Evolutionary conservation across 805 yeast species (phyloP).

Genomic region (Wickerhamomyces bovis): DNA sequence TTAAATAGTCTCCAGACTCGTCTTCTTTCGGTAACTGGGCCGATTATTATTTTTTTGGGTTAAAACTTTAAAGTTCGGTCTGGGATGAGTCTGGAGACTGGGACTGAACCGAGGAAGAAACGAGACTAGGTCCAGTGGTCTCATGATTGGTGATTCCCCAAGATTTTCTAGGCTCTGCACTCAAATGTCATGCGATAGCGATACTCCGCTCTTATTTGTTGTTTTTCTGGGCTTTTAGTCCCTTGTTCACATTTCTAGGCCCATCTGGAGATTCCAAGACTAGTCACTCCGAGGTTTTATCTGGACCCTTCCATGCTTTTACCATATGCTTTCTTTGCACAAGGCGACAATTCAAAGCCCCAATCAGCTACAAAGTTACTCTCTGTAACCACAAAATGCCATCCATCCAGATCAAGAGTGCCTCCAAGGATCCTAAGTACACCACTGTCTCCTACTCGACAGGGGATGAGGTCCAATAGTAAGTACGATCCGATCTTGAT

Average conservation of each 20-base stretch:
- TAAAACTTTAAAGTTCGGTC: background rate
- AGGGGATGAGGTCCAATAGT: conserved; percentile 2
- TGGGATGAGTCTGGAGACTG: background rate
- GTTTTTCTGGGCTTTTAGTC: too few relatives aligned
- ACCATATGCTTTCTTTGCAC: background rate
- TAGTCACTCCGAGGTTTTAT: background rate
- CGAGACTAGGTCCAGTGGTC: background rate
- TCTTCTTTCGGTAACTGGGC: too few relatives aligned
- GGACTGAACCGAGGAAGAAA: background rate
- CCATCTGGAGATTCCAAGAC: background rate
- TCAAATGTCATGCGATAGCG: too few relatives aligned
- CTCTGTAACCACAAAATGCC: background rate
- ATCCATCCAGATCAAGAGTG: background rate
- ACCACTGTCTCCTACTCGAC: conserved; percentile 1
- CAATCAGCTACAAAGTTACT: background rate
- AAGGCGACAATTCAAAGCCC: background rate
- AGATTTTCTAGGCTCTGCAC: too few relatives aligned
- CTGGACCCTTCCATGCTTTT: background rate
- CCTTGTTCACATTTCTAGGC: background rate
- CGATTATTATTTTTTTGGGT: background rate
- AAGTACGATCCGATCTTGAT: background rate
- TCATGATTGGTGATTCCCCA: too few relatives aligned
- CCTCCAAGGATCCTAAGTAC: background rate
- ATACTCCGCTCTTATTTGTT: too few relatives aligned
- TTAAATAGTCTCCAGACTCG: background rate